Base-by-base conservation (phyloP, 768 basidiomycete genomes). In the Royoungia palumana region DNA sequence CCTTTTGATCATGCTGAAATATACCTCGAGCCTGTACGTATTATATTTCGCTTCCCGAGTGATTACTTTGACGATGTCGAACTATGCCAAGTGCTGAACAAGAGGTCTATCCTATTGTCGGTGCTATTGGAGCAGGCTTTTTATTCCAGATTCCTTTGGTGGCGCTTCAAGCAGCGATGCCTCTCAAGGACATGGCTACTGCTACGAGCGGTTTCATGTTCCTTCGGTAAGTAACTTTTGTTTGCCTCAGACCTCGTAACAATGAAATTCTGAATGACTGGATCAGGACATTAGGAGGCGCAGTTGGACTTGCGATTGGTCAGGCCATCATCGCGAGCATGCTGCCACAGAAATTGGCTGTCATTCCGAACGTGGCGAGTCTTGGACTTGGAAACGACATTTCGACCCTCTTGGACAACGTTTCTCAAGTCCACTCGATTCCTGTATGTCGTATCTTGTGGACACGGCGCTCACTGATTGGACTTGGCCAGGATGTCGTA, bases 91-190 rank as follows among this genome's bases (percentile, higher is more conserved):
- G 84, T 21, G 83, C 80, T 2, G 70, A 74, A 55, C 79, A 85
- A 62, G 78, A 77, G 9, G 40, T 89, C 4, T 86, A 75, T 54
- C 81, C 83, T 3, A 65, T 89, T 9, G 64, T 91, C 17, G 74
- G 83, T 13, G 77, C 83, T 7, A 22, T 82, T 12, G 86, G 85
- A 0, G 59, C 80, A 12, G 86, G 87, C 0, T 75, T 72, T 55
- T 64, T 88, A 35, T 85, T 85, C 74, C 78, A 81, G 73, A 64
- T 67, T 3, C 86, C 85, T 0, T 67, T 88, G 27, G 84, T 88
- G 51, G 84, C 75, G 10, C 67, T 91, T n/a, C 89, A 91, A 67
- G 85, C 87, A 4, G 82, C 88, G 2, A 91, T 91, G 88, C 89
- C 89, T 2, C 62, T 87, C 24, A 82, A 81, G 56, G 87, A 89